These are phyloP conservation scores for Musa acuminata DNA, from an alignment of 176 grass and related monocot genomes.

Conservation along the genomic window DNA sequence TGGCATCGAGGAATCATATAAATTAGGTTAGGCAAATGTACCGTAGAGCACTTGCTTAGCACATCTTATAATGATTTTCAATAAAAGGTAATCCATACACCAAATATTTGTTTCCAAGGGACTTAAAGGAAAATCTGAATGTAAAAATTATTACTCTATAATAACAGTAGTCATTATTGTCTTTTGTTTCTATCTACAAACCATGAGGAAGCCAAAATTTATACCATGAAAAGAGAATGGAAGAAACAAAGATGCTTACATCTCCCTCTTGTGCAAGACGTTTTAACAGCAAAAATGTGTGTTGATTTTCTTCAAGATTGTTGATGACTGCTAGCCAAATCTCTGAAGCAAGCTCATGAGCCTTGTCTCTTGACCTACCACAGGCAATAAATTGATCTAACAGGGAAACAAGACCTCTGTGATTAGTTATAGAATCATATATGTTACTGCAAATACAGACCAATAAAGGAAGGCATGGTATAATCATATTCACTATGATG, in stretches of 20 bases:
- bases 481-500: not conserved
- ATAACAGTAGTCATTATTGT: not conserved
- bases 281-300: conserved; percentile 57
- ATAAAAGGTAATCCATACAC: not conserved
- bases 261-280: conserved; percentile 80
- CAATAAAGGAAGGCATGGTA: not conserved
- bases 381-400: conserved; percentile 97
- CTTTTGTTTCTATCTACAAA: not conserved
- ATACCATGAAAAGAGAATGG: not conserved
- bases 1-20: not conserved
- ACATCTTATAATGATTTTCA: not conserved
- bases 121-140: not conserved
- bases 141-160: not conserved
- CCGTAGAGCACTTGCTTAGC: not conserved
- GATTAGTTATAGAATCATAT: not conserved
- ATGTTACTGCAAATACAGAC: not conserved
- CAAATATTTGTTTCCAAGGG: not conserved
- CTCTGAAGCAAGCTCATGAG: conserved; percentile 81
- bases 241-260: conserved; percentile 33
- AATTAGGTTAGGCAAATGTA: not conserved
- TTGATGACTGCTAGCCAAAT: conserved; percentile 92
- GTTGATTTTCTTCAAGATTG: conserved; percentile 84
- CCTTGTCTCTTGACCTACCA: conserved; percentile 72
- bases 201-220: not conserved
- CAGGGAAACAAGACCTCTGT: conserved; percentile 4